phyloP scores from a whole-genome alignment of 1,284 basidiomycete species.

The Trametes pubescens region DNA sequence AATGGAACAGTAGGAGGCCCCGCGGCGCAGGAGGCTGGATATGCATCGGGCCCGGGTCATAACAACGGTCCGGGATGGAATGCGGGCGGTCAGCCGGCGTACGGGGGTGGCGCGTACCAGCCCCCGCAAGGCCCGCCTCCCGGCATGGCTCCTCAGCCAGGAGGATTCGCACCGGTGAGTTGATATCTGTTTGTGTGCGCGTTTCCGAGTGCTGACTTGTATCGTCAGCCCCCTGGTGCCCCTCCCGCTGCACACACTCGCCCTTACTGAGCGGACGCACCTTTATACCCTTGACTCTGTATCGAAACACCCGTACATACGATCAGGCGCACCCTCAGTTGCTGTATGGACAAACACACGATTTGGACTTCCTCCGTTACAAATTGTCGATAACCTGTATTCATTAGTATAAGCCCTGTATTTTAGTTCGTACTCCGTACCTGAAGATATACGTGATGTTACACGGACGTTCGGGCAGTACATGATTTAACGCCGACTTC shows the following conservation, averaged over 20 bases:
- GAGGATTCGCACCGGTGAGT: conserved; percentile 25
- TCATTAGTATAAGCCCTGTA: too few relatives aligned
- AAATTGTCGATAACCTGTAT: too few relatives aligned
- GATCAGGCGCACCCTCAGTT: too few relatives aligned
- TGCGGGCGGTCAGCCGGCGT: conserved; percentile 5
- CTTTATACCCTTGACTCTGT: too few relatives aligned
- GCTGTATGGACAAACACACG: too few relatives aligned
- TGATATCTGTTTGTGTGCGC: too few relatives aligned
- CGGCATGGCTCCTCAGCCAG: conserved; percentile 16
- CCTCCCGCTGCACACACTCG: conserved; percentile 13
- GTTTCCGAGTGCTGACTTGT: background rate
- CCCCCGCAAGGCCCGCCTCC: conserved; percentile 19
- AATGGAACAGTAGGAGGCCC: conserved; percentile 6
- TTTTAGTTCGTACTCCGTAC: too few relatives aligned
- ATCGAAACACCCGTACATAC: too few relatives aligned
- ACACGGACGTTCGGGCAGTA: too few relatives aligned
- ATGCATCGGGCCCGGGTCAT: background rate
- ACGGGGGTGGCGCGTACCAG: conserved; percentile 18
- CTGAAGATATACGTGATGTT: too few relatives aligned
- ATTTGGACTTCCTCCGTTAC: too few relatives aligned
- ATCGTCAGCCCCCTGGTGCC: background rate
- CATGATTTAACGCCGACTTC: too few relatives aligned
- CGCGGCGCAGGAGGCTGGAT: conserved; percentile 24
- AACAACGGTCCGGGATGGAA: conserved; percentile 22
- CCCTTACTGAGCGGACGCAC: background rate